Evolutionary conservation across 345 rosid species (phyloP).

Genomic region (Schrenkiella parvula): DNA sequence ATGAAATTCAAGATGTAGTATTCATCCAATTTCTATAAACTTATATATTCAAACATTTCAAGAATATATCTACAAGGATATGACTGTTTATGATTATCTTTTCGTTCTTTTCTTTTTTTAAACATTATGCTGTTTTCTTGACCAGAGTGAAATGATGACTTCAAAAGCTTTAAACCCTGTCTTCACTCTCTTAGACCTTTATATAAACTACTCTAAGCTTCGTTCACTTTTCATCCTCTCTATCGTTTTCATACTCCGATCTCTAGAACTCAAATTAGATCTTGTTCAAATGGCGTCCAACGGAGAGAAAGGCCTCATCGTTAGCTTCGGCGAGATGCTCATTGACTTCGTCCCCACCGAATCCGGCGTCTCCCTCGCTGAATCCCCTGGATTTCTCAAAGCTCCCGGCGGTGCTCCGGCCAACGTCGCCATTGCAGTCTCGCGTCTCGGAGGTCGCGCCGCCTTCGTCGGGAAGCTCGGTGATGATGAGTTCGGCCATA

Average conservation of each 20-base stretch:
- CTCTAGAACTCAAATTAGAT: conserved; percentile 6
- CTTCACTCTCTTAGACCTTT: neutral
- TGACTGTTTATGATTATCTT: neutral
- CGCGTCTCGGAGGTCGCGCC: conserved; percentile 51
- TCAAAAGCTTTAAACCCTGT: neutral
- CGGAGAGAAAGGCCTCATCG: conserved; percentile 34
- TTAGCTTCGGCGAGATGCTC: conserved; percentile 52
- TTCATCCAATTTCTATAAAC: neutral
- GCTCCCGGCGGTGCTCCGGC: conserved; percentile 69
- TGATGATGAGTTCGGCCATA: conserved; percentile 63
- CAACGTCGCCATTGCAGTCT: conserved; percentile 50
- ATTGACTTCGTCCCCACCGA: conserved; percentile 55
- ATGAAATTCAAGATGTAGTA: neutral
- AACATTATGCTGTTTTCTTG: neutral
- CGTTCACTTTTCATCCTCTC: conserved; percentile 15
- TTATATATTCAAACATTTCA: neutral
- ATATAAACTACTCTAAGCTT: conserved; percentile 14
- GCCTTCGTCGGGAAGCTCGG: conserved; percentile 59
- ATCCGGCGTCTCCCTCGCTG: conserved; percentile 54
- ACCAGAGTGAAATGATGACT: conserved; percentile 20
- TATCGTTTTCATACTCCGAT: conserved; percentile 3
- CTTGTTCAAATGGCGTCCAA: conserved; percentile 29
- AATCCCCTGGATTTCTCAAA: conserved; percentile 46
- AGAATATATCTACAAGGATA: neutral
- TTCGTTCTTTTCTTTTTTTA: neutral